These are phyloP conservation scores for Dioszegia aurantiaca DNA, from an alignment of 768 basidiomycete species.

Conservation along the genomic window DNA sequence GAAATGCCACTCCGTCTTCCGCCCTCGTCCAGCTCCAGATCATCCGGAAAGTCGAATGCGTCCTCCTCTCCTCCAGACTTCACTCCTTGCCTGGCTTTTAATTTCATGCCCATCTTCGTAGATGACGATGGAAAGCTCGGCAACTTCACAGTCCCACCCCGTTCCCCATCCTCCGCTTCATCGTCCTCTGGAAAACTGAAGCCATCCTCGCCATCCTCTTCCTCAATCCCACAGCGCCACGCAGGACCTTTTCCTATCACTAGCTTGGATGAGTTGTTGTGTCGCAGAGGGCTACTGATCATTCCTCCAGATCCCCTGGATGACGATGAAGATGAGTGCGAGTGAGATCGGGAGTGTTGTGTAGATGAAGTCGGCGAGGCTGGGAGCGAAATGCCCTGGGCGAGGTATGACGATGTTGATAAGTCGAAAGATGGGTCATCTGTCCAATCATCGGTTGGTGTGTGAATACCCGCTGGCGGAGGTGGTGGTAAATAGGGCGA, in stretches of 20 bases:
- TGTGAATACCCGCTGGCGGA: constrained; percentile 23
- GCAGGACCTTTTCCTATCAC: neutral
- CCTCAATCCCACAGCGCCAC: neutral
- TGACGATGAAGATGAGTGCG: constrained; percentile 23
- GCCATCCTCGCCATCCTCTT: constrained; percentile 1
- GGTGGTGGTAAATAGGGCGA: constrained; percentile 22
- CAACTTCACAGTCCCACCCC: neutral
- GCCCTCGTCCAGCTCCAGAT: neutral
- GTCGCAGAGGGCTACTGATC: constrained; percentile 5
- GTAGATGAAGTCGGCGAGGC: neutral
- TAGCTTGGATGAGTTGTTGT: constrained; percentile 1
- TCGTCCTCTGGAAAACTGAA: constrained; percentile 5
- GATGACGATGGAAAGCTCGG: neutral
- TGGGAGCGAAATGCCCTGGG: neutral
- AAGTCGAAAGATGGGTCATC: constrained; percentile 47
- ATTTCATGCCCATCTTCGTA: constrained; percentile 2
- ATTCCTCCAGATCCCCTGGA: constrained; percentile 14
- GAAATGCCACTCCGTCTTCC: neutral
- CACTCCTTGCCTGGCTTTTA: too few species aligned
- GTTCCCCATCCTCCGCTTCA: neutral
- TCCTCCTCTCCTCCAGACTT: neutral
- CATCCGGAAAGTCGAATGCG: neutral
- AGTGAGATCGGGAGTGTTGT: constrained; percentile 3
- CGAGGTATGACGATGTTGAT: constrained; percentile 12
- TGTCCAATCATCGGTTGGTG: constrained; percentile 43